A percentile compares a stretch with the other conserved stretches of the same genome.
These are phyloP conservation scores for Oemleria cerasiformis DNA, from an alignment of 306 rosid genomes.

Conservation along the genomic window DNA sequence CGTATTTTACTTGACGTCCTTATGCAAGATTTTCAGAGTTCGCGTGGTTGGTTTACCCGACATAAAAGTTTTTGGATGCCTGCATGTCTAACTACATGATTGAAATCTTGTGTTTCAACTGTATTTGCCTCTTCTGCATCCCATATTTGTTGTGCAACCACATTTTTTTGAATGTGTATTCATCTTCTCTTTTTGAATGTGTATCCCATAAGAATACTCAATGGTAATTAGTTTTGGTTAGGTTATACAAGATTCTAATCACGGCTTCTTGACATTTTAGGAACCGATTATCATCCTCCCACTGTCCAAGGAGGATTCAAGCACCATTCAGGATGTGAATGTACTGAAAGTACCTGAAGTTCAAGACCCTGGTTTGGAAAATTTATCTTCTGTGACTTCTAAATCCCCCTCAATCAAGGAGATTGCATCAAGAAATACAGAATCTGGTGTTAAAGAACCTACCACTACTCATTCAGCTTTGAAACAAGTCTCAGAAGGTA, in stretches of 20 bases:
- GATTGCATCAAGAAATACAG: not conserved
- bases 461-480: conserved; percentile 29
- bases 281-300: not conserved
- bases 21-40: not conserved
- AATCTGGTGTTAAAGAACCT: not conserved
- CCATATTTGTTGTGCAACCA: not conserved
- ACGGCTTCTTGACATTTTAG: conserved; percentile 4
- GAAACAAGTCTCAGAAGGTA: conserved; percentile 33
- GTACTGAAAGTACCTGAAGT: not conserved
- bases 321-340: not conserved
- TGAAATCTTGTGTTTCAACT: not conserved
- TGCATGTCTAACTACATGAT: not conserved
- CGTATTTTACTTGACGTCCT: not conserved
- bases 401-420: not conserved
- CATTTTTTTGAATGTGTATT: not conserved
- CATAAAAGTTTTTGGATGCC: not conserved
- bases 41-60: not conserved
- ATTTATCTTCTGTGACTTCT: not conserved
- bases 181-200: not conserved
- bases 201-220: not conserved
- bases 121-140: not conserved
- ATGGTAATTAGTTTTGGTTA: not conserved
- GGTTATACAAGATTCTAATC: not conserved
- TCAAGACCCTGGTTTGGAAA: not conserved
- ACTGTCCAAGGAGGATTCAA: not conserved